Evolutionary conservation across 2,329 filamentous ascomycete genomes (phyloP).

Genomic region (Curvularia verruculosa): DNA sequence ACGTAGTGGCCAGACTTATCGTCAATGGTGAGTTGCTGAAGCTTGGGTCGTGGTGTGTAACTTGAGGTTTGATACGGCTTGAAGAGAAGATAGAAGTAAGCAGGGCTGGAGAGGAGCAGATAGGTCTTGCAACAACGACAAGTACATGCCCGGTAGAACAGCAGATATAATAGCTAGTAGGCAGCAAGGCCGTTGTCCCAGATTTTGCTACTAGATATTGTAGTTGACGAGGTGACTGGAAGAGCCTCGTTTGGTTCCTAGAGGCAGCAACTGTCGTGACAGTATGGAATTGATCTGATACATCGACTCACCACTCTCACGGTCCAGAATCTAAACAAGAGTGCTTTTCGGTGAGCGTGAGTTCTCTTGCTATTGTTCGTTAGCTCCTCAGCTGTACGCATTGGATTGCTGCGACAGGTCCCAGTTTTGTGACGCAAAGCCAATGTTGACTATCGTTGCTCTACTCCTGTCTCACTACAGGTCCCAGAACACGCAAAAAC

Average conservation of each 20-base stretch:
- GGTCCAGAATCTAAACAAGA: background rate
- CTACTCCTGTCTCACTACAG: constrained; percentile 23
- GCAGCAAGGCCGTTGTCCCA: background rate
- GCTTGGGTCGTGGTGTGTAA: background rate
- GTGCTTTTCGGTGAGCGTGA: constrained; percentile 13
- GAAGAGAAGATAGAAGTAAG: constrained; percentile 3
- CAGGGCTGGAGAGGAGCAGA: constrained; percentile 10
- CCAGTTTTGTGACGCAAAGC: constrained; percentile 8
- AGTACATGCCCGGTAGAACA: background rate
- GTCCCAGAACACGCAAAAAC: constrained; percentile 3
- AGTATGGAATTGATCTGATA: constrained; percentile 11
- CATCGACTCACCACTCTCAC: constrained; percentile 13
- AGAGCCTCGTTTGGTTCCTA: constrained; percentile 8
- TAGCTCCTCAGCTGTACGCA: constrained; percentile 13
- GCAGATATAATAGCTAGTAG: constrained; percentile 12
- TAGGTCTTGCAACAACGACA: background rate
- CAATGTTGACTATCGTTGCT: constrained; percentile 9
- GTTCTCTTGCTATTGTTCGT: constrained; percentile 33
- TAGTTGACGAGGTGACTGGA: constrained; percentile 12
- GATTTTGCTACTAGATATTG: constrained; percentile 12
- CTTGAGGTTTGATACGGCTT: background rate
- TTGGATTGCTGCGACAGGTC: background rate
- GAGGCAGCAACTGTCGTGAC: constrained; percentile 18
- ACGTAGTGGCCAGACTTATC: background rate
- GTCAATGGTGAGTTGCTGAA: background rate